phyloP scores from a whole-genome alignment of 106 monocot species.

The Alisma plantagoaquatica region DNA sequence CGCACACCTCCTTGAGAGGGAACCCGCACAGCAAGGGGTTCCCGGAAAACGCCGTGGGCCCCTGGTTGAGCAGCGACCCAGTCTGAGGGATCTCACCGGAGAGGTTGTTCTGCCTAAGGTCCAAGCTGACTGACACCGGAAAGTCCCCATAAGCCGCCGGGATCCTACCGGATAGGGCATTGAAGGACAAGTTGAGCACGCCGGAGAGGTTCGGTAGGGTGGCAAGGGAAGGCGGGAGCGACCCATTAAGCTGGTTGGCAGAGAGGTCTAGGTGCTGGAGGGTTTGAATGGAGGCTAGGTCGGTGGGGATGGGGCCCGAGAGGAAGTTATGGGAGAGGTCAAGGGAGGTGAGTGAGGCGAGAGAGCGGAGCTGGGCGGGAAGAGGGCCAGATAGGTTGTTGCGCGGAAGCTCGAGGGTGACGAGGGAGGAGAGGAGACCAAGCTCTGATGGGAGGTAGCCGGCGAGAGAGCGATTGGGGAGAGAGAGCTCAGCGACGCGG shows the following conservation, averaged over 20 bases:
- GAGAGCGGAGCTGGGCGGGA: conserved; percentile 19
- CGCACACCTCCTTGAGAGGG: conserved; percentile 55
- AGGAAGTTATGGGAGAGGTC: conserved; percentile 37
- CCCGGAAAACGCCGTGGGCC: conserved; percentile 74
- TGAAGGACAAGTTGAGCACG: conserved; percentile 66
- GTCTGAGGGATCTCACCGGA: conserved; percentile 79
- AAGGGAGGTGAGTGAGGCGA: conserved; percentile 32
- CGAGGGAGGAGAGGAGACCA: conserved; percentile 24
- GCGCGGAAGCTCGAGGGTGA: conserved; percentile 30
- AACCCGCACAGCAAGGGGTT: conserved; percentile 79
- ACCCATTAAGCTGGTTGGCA: conserved; percentile 45
- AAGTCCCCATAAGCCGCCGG: conserved; percentile 53
- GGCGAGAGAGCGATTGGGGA: conserved; percentile 31
- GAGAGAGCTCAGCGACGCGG: conserved; percentile 40
- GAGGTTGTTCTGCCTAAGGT: conserved; percentile 63
- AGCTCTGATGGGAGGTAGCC: conserved; percentile 40
- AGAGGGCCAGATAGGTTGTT: conserved; percentile 47
- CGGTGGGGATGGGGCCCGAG: conserved; percentile 26
- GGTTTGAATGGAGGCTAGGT: conserved; percentile 15
- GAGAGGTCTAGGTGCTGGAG: conserved; percentile 27
- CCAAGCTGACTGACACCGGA: conserved; percentile 69
- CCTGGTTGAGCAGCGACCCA: conserved; percentile 81
- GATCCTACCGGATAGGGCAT: conserved; percentile 52
- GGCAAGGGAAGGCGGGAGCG: conserved; percentile 50
- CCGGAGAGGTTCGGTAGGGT: conserved; percentile 45